Conservation (phyloP, 805 yeast species). For the Candida corydali region DNA sequence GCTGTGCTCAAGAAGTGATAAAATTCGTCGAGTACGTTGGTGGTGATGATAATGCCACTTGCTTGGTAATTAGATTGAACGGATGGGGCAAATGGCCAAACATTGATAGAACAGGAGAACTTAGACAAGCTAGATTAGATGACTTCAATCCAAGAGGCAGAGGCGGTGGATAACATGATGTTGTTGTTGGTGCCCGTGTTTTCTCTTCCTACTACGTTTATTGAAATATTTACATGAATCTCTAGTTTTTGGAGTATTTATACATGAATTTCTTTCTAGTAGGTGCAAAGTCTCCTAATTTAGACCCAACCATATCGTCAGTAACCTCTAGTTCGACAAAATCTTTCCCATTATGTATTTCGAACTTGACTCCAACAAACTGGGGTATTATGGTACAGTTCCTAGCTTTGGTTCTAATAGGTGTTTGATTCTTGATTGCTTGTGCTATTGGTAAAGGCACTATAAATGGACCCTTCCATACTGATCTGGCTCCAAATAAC, state of each 20-base stretch:
- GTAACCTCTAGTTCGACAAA: constrained; percentile 82
- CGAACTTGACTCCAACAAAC: constrained; percentile 90
- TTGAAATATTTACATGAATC: not conserved
- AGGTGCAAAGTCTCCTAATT: constrained; percentile 92
- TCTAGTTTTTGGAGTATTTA: constrained; percentile 67
- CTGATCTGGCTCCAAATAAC: constrained; percentile 28
- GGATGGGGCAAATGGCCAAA: constrained; percentile 97
- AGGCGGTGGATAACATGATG: constrained; percentile 7
- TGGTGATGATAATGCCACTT: constrained; percentile 95
- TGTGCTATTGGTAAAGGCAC: constrained; percentile 92
- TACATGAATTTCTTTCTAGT: constrained; percentile 86
- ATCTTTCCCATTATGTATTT: constrained; percentile 94
- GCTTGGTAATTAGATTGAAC: constrained; percentile 68
- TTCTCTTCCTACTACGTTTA: not conserved
- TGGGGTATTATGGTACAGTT: constrained; percentile 93
- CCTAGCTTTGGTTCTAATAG: constrained; percentile 94
- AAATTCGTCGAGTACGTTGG: constrained; percentile 81
- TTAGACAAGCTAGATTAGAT: constrained; percentile 67
- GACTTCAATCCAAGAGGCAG: constrained; percentile 34
- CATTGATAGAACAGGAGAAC: constrained; percentile 75
- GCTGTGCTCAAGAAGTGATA: constrained; percentile 80
- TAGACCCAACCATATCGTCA: constrained; percentile 96
- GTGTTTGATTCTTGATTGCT: constrained; percentile 74
- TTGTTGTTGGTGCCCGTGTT: no score
- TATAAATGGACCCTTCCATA: constrained; percentile 76